A percentile compares a stretch with the other conserved stretches of the same genome.
phyloP scores from a whole-genome alignment of 108 stramenopile genomes.

The Cyclotella sp. region DNA sequence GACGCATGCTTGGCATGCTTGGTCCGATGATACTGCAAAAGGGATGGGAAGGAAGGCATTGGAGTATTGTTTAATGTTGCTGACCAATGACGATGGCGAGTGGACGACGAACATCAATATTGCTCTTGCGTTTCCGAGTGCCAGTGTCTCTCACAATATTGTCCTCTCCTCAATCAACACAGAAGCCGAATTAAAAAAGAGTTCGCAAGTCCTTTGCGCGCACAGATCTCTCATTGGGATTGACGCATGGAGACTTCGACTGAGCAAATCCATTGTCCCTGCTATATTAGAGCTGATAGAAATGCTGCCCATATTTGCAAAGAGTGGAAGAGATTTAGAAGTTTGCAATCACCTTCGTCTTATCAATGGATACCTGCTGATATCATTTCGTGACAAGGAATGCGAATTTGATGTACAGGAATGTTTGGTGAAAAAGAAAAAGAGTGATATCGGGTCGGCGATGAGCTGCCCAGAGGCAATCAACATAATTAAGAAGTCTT shows the following conservation, averaged over 20 bases:
- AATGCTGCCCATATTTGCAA: conserved; percentile 39
- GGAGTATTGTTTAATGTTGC: conserved; percentile 46
- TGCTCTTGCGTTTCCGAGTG: neutral
- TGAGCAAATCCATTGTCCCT: conserved; percentile 41
- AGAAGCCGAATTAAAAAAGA: neutral
- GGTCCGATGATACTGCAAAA: conserved; percentile 29
- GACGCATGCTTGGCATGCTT: conserved; percentile 38
- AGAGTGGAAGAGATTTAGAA: conserved; percentile 44
- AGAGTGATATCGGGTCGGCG: conserved; percentile 42
- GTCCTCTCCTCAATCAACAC: neutral
- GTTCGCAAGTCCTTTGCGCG: conserved; percentile 12
- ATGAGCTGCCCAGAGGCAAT: conserved; percentile 32
- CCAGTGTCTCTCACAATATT: neutral
- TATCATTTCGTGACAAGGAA: conserved; percentile 28
- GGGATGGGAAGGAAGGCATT: conserved; percentile 37
- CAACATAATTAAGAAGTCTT: conserved; percentile 21
- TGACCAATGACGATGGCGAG: conserved; percentile 27
- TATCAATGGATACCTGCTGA: conserved; percentile 52
- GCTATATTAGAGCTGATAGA: conserved; percentile 50
- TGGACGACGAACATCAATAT: neutral
- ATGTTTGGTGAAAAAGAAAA: conserved; percentile 20
- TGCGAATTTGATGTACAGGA: conserved; percentile 9
- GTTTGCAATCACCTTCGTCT: conserved; percentile 42
- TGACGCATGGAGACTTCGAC: conserved; percentile 27
- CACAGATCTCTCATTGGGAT: conserved; percentile 31